These are phyloP conservation scores for Bruguiera sexangula DNA, from an alignment of 345 rosid genomes.

Conservation along the genomic window DNA sequence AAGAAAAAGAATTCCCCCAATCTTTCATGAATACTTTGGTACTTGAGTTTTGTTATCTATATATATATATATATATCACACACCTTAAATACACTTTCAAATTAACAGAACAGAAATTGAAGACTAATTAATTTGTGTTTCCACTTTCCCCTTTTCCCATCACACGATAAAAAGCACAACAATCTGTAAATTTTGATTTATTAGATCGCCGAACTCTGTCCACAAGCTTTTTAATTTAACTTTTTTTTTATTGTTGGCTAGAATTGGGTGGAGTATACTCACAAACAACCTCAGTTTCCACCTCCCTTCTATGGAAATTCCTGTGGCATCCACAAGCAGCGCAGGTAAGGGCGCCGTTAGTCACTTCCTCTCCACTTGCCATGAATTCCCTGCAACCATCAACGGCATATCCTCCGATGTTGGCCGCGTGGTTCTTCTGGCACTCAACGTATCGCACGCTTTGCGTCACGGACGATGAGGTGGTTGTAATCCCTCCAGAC, in stretches of 20 bases:
- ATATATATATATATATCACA: too few relatives aligned
- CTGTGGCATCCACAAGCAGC: constrained; percentile 21
- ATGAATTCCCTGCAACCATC: constrained; percentile 73
- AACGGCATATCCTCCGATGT: constrained; percentile 52
- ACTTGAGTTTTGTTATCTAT: too few relatives aligned
- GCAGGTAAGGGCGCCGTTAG: constrained; percentile 1
- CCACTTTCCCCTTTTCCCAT: too few relatives aligned
- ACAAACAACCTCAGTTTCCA: constrained; percentile 57
- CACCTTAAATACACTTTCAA: too few relatives aligned
- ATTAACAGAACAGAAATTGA: too few relatives aligned
- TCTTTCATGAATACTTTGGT: too few relatives aligned
- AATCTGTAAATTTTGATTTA: too few relatives aligned
- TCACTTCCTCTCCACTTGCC: constrained; percentile 40
- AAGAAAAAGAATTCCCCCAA: too few relatives aligned
- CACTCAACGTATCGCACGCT: constrained; percentile 48
- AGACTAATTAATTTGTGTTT: too few relatives aligned
- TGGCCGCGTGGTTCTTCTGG: constrained; percentile 67
- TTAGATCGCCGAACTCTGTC: too few relatives aligned
- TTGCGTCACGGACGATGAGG: constrained; percentile 19
- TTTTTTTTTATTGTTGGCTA: not conserved
- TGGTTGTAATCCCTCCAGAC: constrained; percentile 14
- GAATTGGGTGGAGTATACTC: constrained; percentile 48
- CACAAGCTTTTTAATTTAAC: too few relatives aligned
- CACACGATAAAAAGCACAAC: too few relatives aligned
- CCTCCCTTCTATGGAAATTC: constrained; percentile 23